A percentile compares a stretch with the other conserved stretches of the same genome.
Evolutionary conservation across 2,329 filamentous ascomycete genomes (phyloP).

Genomic region (Setomelanomma holmii): DNA sequence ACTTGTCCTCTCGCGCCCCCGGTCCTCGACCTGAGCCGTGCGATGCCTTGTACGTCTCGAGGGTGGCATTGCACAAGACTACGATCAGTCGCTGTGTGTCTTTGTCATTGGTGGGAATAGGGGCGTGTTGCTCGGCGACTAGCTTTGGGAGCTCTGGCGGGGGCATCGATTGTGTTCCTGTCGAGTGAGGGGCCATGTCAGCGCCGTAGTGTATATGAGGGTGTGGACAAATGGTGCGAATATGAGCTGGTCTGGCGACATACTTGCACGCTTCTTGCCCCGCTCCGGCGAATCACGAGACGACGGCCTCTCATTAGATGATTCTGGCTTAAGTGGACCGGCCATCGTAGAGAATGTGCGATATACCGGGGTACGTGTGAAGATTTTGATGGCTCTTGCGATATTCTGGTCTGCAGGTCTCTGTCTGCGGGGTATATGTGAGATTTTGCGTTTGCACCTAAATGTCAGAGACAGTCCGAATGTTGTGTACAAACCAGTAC

Average conservation of each 20-base stretch:
- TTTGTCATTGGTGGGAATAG: constrained; percentile 86
- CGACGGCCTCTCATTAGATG: constrained; percentile 24
- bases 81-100: constrained; percentile 91
- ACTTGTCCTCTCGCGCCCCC: constrained; percentile 85
- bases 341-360: constrained; percentile 20
- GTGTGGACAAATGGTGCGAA: constrained; percentile 8
- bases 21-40: constrained; percentile 70
- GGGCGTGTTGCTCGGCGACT: constrained; percentile 88
- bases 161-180: constrained; percentile 85
- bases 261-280: constrained; percentile 48
- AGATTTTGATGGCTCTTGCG: neutral
- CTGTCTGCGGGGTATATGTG: neutral
- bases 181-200: constrained; percentile 25
- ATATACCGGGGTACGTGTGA: neutral
- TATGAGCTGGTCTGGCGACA: constrained; percentile 23
- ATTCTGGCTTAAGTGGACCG: constrained; percentile 28
- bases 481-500: neutral
- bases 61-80: constrained; percentile 93
- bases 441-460: neutral
- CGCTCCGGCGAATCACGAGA: constrained; percentile 45
- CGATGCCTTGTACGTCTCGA: constrained; percentile 95
- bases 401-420: neutral
- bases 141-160: constrained; percentile 89
- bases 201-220: constrained; percentile 21
- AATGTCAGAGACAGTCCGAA: neutral